Conservation (phyloP, 257 asterid genomes). For the Primulina huaijiensis region DNA sequence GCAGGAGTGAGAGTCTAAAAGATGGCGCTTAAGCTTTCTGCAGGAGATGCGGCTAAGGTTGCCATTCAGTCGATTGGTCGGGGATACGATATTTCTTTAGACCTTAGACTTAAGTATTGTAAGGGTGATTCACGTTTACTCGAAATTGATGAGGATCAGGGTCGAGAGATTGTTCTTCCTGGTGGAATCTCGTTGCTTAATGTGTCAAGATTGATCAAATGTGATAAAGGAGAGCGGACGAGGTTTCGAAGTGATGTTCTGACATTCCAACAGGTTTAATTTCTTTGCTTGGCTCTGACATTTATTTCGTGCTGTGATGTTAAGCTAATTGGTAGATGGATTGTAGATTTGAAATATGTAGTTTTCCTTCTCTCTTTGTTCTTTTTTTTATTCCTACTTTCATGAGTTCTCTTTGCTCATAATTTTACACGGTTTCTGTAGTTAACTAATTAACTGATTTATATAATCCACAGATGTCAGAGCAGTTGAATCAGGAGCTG, state of each 20-base stretch:
- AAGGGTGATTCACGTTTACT: slow-evolving; percentile 79
- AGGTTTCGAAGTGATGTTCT: slow-evolving; percentile 87
- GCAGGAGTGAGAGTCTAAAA: slow-evolving; percentile 27
- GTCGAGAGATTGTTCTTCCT: slow-evolving; percentile 79
- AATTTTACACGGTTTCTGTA: slow-evolving; percentile 2
- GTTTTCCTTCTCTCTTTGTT: not conserved
- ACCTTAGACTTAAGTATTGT: slow-evolving; percentile 88
- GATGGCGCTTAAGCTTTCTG: slow-evolving; percentile 84
- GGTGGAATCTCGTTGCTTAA: slow-evolving; percentile 67
- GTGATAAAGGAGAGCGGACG: slow-evolving; percentile 94
- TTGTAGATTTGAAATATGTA: slow-evolving; percentile 8
- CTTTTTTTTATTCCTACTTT: slow-evolving; percentile 1
- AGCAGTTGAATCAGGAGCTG: slow-evolving; percentile 88
- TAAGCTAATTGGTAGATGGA: slow-evolving; percentile 16
- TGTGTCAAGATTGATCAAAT: slow-evolving; percentile 80
- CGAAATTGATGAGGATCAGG: slow-evolving; percentile 69
- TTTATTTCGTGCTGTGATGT: not conserved
- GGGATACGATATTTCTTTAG: slow-evolving; percentile 82
- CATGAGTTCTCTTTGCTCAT: slow-evolving; percentile 8
- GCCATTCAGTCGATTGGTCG: slow-evolving; percentile 90
- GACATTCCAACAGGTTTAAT: slow-evolving; percentile 82
- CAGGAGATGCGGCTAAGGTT: slow-evolving; percentile 82
- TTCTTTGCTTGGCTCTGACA: slow-evolving; percentile 12
- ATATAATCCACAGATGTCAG: slow-evolving; percentile 70
- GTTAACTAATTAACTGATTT: slow-evolving; percentile 13